A percentile compares a stretch with the other conserved stretches of the same genome.
Conservation (phyloP, 148 eudicot species). For the Nepenthes mirabilis region DNA sequence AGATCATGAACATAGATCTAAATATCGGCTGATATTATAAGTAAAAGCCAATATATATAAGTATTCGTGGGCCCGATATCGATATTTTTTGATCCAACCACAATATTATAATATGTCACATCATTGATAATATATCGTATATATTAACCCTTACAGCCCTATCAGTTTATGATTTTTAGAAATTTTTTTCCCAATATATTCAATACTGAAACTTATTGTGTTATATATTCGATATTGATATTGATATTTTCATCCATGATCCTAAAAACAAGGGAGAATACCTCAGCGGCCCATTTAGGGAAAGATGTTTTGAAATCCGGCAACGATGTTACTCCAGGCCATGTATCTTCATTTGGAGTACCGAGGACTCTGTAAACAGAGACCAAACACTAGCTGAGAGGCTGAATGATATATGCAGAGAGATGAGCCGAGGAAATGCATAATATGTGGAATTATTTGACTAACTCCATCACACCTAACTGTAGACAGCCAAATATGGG, state of each 20-base stretch:
- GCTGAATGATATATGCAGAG: neutral
- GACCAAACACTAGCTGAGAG: neutral
- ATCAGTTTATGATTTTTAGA: too few relatives aligned
- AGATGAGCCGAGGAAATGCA: neutral
- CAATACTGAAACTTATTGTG: too few relatives aligned
- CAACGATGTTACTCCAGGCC: conserved; percentile 95
- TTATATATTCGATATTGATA: too few relatives aligned
- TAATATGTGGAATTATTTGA: neutral
- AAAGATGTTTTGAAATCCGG: conserved; percentile 82
- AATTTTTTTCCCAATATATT: too few relatives aligned
- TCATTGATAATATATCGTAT: too few relatives aligned
- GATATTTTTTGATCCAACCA: too few relatives aligned
- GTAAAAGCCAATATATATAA: too few relatives aligned
- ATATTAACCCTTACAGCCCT: too few relatives aligned
- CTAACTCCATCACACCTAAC: neutral
- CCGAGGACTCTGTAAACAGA: conserved; percentile 50
- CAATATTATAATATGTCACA: too few relatives aligned
- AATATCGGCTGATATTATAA: too few relatives aligned
- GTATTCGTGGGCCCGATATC: too few relatives aligned
- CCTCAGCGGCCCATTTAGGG: conserved; percentile 86
- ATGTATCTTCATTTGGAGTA: conserved; percentile 86
- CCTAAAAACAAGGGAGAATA: conserved; percentile 4
- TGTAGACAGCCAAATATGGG: neutral
- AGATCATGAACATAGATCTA: neutral
- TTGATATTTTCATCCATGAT: neutral